Evolutionary conservation across 305 asterid species (phyloP).

Genomic region (Fraxinus sp.): DNA sequence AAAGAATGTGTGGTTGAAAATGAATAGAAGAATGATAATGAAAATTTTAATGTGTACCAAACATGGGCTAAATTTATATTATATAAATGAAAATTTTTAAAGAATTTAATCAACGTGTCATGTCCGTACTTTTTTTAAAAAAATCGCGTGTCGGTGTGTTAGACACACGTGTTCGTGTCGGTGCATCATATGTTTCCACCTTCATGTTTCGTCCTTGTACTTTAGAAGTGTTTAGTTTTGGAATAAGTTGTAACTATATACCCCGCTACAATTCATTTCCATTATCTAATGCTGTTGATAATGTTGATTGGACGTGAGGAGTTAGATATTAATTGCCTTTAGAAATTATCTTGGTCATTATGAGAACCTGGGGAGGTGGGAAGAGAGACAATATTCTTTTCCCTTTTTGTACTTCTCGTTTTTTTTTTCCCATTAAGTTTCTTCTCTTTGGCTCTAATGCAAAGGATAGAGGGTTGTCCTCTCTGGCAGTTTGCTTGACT

Average conservation of each 20-base stretch:
- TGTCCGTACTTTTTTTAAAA: too few relatives aligned
- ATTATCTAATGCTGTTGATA: background rate
- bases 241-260: constrained; percentile 1
- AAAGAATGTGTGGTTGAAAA: too few relatives aligned
- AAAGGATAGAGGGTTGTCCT: background rate
- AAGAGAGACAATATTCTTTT: background rate
- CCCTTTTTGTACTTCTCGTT: background rate
- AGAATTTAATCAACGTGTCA: background rate
- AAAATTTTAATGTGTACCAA: too few relatives aligned
- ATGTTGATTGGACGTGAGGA: background rate
- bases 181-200: background rate
- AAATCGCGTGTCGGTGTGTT: background rate
- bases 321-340: background rate
- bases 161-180: background rate
- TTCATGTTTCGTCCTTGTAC: background rate
- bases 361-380: background rate
- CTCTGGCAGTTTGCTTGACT: background rate
- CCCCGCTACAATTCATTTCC: background rate
- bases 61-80: too few relatives aligned
- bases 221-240: background rate
- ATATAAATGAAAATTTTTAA: too few relatives aligned
- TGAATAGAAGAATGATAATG: too few relatives aligned
- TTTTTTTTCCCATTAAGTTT: background rate
- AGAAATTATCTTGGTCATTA: background rate
- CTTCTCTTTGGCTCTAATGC: background rate